phyloP scores from a whole-genome alignment of 2,329 filamentous ascomycete genomes.

The Penicillium sp. region DNA sequence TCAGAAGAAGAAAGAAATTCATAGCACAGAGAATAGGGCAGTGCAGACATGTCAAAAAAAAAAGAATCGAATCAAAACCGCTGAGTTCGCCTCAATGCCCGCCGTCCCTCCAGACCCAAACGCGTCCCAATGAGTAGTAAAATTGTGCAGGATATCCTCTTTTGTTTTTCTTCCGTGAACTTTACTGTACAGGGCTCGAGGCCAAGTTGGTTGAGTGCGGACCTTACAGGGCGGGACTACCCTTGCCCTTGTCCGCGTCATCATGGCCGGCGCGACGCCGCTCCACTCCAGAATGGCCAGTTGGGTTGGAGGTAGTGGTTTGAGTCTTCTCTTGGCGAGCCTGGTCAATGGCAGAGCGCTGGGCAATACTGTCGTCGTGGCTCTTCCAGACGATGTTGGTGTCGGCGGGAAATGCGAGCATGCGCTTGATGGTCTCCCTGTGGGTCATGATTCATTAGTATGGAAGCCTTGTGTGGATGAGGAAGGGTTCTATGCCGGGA shows the following conservation, averaged over 20 bases:
- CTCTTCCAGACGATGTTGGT: slow-evolving; percentile 93
- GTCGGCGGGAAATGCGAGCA: slow-evolving; percentile 77
- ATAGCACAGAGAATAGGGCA: slow-evolving; percentile 2
- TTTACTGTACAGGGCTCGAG: slow-evolving; percentile 37
- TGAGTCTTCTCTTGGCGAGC: slow-evolving; percentile 74
- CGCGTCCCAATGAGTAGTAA: slow-evolving; percentile 31
- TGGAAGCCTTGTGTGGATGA: no score
- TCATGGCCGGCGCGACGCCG: slow-evolving; percentile 42
- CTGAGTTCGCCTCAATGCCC: slow-evolving; percentile 38
- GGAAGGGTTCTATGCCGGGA: not conserved
- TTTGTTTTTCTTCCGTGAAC: slow-evolving; percentile 22
- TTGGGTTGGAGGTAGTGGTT: slow-evolving; percentile 28
- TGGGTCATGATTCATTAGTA: slow-evolving; percentile 14
- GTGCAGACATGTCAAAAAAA: slow-evolving; percentile 2
- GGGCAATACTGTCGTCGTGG: slow-evolving; percentile 91
- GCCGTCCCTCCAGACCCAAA: slow-evolving; percentile 29
- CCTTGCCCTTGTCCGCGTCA: slow-evolving; percentile 42
- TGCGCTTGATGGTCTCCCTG: slow-evolving; percentile 89
- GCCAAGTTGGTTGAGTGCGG: slow-evolving; percentile 14
- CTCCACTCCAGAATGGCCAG: slow-evolving; percentile 32
- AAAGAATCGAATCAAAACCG: slow-evolving; percentile 27
- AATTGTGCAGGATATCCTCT: slow-evolving; percentile 21
- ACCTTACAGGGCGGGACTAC: slow-evolving; percentile 26
- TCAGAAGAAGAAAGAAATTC: slow-evolving; percentile 3
- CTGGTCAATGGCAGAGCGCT: slow-evolving; percentile 84